Evolutionary conservation across 495 filamentous ascomycete genomes (phyloP).

Genomic region (Tuber microsphaerosporum): DNA sequence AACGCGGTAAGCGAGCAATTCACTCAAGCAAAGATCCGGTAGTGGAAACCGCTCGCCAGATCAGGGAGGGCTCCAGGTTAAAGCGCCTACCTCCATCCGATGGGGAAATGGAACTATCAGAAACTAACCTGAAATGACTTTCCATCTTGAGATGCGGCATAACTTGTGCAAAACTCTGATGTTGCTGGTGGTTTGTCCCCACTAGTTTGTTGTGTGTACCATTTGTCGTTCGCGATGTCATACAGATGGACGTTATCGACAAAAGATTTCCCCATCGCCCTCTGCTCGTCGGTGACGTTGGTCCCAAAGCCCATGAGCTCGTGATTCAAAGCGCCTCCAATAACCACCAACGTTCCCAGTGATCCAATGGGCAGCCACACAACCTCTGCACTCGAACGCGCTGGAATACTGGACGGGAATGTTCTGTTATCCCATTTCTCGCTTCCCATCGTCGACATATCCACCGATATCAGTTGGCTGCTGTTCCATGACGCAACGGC

Average conservation of each 20-base stretch:
- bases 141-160: conserved; percentile 54
- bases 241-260: conserved; percentile 64
- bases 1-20: neutral
- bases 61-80: neutral
- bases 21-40: conserved; percentile 48
- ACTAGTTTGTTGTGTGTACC: conserved; percentile 58
- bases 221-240: conserved; percentile 53
- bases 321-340: conserved; percentile 50
- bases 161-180: conserved; percentile 60
- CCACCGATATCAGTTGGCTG: conserved; percentile 51
- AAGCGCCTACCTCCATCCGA: neutral
- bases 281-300: conserved; percentile 37
- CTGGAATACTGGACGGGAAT: conserved; percentile 48
- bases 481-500: conserved; percentile 46
- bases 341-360: conserved; percentile 56
- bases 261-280: conserved; percentile 50
- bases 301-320: neutral
- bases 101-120: neutral
- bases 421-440: conserved; percentile 54
- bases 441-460: conserved; percentile 50
- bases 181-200: conserved; percentile 50
- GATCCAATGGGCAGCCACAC: conserved; percentile 64
- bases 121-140: conserved; percentile 30
- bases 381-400: conserved; percentile 57
- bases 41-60: neutral